Evolutionary conservation across 2,329 filamentous ascomycete genomes (phyloP), one percentile per base, ranked within the genome.

Genomic region (Fusarium graminum): DNA sequence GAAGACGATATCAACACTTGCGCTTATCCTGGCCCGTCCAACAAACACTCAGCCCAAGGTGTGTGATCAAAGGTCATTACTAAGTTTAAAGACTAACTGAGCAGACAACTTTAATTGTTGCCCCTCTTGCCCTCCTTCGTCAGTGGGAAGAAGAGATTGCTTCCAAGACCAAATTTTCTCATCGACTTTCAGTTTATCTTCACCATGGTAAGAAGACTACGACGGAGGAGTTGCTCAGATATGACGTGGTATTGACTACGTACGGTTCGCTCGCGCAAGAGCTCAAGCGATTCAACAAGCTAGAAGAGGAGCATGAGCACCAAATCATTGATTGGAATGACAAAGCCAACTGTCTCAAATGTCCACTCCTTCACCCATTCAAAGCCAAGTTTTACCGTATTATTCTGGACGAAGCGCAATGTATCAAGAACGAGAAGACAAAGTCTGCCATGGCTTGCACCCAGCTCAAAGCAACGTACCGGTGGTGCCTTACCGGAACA

Each of bases 371-470:
- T 29, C 89, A 90, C 16, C 82, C 81, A 64, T 84, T 41, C 73
- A 78, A 75, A 5, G 78, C 92, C 4, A 83, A 87, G 1, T 97
- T 93, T 89, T 85, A 91, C 32, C 88, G 93, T 6, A 80, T 97
- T n/a, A 90, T 96, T 19, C 82, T 96, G 5, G 93, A 97, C 66
- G 93, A 97, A 80, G 93, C 92, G 0, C 93, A 97, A 71, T 89
- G 82, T 13, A 94, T 97, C 67, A 88, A 94, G 26, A 97, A 96
- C 67, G 87, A 88, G 10, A 84, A 86, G 28, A 91, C 92, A 0
- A 91, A 91, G 74, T 87, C 85, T 28, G 87, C 92, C 1, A 82
- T 90, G 57, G 92, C 92, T 2, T 91, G 89, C 13, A 87, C 83
- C 56, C 82, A 81, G 42, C 77, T 97, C 11, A 80, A 83, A 40